Evolutionary conservation across 768 basidiomycete genomes (phyloP).

Genomic region (Leccinum variicolor): DNA sequence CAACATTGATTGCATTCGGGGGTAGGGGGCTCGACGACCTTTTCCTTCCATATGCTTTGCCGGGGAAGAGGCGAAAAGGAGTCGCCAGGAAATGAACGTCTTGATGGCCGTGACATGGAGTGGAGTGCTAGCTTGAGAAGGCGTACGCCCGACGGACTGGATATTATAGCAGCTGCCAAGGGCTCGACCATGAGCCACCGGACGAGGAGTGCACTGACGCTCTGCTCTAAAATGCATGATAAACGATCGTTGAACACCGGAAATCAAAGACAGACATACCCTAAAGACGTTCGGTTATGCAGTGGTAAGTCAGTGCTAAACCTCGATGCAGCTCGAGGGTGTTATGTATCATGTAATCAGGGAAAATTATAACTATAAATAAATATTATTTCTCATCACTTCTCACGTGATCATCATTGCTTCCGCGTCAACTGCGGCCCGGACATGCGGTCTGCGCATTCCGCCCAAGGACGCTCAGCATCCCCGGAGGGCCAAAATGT

Average conservation of each 20-base stretch:
- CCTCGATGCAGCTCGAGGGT: background rate
- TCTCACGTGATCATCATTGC: background rate
- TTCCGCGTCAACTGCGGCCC: background rate
- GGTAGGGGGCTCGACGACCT: constrained; percentile 29
- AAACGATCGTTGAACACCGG: background rate
- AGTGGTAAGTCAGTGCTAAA: background rate
- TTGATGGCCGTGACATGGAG: constrained; percentile 30
- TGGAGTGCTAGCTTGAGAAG: constrained; percentile 27
- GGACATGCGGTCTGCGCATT: background rate
- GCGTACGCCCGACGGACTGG: constrained; percentile 31
- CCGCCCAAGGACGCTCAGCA: background rate
- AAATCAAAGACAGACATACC: constrained; percentile 7
- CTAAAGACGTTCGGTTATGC: background rate
- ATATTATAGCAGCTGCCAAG: constrained; percentile 49
- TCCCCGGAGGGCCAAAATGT: constrained; percentile 7
- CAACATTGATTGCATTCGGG: constrained; percentile 30
- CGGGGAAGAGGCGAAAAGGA: constrained; percentile 57
- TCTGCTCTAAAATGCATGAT: background rate
- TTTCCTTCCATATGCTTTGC: constrained; percentile 53
- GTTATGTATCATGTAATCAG: constrained; percentile 19
- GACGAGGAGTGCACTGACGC: constrained; percentile 6
- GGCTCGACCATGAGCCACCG: constrained; percentile 60
- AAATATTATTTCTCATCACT: background rate
- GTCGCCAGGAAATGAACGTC: constrained; percentile 37
- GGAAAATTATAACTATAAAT: background rate